Evolutionary conservation across 2,329 filamentous ascomycete species (phyloP), one percentile per base, ranked within the genome.

Genomic region (Arthrobotrys iridis): DNA sequence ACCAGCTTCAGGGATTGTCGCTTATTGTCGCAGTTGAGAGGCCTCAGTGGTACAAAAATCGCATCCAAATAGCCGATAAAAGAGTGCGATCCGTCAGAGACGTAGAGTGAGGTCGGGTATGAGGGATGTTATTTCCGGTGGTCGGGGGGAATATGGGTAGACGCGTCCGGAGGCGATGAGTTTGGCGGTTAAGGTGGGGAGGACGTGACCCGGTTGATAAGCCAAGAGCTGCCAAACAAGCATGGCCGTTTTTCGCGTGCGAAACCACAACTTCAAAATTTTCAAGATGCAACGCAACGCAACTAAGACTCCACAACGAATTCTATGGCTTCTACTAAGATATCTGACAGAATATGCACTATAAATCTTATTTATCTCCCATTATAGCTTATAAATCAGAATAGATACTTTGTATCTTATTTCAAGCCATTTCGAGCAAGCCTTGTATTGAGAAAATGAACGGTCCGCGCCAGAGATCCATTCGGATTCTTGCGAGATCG

Each of bases 141-240:
- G 50, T 37, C 50, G 50, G 50, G 28, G 26, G n/a, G 30, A 30
- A 22, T 28, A 52, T 70, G 57, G 64, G 48, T 50, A 45, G 58
- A 65, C 59, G 76, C 66, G 64, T 74, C 72, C 33, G 68, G 22
- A 43, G 65, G 50, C 58, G 76, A 65, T 58, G 60, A 62, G 68
- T 63, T 76, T 40, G 40, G 58, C 45, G 59, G 65, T 55, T 55
- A 45, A 70, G 60, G 48, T 62, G 74, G 70, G 76, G 60, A 48
- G 70, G 66, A 72, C 57, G 76, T 77, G 76, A 72, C 66, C 62
- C 64, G 70, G 72, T 63, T 58, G 65, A 76, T 68, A 65, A 76
- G 72, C 62, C 62, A 67, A 68, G 71, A 50, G 24, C 62, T 22
- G 43, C 52, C 59, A 76, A 68, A 67, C 72, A 70, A 33, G 30